A percentile compares a stretch with the other conserved stretches of the same genome.
phyloP scores from a whole-genome alignment of 495 filamentous ascomycete species.

The Usnea hakonensis region DNA sequence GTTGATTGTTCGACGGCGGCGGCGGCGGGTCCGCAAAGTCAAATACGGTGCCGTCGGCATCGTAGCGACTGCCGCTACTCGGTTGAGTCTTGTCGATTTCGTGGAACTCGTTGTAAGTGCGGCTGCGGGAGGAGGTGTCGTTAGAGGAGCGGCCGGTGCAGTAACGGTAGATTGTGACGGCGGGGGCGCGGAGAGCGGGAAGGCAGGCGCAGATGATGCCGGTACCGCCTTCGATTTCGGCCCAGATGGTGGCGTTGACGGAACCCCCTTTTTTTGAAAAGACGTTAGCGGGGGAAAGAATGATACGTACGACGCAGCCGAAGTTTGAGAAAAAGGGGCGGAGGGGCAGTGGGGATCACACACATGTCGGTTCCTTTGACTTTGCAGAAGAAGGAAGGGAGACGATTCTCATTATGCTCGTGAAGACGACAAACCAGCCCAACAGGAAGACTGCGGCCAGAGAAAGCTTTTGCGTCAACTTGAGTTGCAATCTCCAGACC shows the following conservation, averaged over 20 bases:
- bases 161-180: background rate
- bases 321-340: too few species aligned
- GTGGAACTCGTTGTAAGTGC: background rate
- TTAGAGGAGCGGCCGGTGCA: background rate
- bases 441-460: slow-evolving; percentile 40
- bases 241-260: slow-evolving; percentile 4
- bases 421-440: slow-evolving; percentile 20
- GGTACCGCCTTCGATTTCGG: slow-evolving; percentile 5
- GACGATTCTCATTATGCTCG: slow-evolving; percentile 1
- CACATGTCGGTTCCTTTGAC: background rate
- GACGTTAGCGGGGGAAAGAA: background rate
- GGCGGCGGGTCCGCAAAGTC: too few species aligned
- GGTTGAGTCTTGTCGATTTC: background rate
- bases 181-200: background rate
- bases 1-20: too few species aligned
- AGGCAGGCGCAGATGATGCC: slow-evolving; percentile 7
- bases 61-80: background rate
- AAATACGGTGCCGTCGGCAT: background rate
- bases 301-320: too few species aligned
- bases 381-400: background rate
- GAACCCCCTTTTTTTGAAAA: background rate
- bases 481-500: slow-evolving; percentile 38
- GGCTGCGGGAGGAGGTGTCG: background rate
- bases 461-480: slow-evolving; percentile 35
- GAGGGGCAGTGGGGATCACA: background rate